A percentile compares a stretch with the other conserved stretches of the same genome.
Conservation (phyloP, 129 eudicot genomes). For the Helianthus tuberosus region DNA sequence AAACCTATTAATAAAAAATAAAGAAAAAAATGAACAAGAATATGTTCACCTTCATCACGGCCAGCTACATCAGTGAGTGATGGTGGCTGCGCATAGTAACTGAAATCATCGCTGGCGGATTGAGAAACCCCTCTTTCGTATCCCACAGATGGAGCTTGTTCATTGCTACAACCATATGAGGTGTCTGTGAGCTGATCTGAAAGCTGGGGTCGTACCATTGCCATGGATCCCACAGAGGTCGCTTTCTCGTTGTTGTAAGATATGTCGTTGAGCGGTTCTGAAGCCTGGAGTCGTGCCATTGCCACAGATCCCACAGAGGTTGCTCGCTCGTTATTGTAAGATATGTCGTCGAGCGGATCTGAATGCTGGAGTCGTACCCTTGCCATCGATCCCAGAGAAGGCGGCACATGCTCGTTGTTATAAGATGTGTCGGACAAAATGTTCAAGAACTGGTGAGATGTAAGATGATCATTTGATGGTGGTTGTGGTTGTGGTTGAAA, state of each 20-base stretch:
- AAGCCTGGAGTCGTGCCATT: not conserved
- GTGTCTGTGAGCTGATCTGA: not conserved
- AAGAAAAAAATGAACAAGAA: too few species aligned
- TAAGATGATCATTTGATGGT: conserved; percentile 25
- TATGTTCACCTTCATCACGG: not conserved
- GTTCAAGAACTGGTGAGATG: conserved; percentile 25
- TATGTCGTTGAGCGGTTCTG: not conserved
- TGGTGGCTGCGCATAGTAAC: not conserved
- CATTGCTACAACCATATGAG: not conserved
- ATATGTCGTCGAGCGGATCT: not conserved
- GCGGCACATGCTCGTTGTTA: too few species aligned
- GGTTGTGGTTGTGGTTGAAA: conserved; percentile 36
- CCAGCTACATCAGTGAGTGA: not conserved
- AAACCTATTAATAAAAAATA: too few species aligned
- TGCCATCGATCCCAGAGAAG: not conserved
- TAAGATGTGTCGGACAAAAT: not conserved
- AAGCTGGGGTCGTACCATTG: not conserved
- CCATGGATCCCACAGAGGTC: not conserved
- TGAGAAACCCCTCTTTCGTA: not conserved
- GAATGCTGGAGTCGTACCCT: not conserved
- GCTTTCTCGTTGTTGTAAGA: not conserved
- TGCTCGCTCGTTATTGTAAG: not conserved
- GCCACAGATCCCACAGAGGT: not conserved
- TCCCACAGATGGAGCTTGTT: not conserved
- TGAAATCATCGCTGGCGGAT: not conserved